These are phyloP conservation scores for Chlorella sp. DNA, from an alignment of 139 green algal genomes.

Conservation along the genomic window DNA sequence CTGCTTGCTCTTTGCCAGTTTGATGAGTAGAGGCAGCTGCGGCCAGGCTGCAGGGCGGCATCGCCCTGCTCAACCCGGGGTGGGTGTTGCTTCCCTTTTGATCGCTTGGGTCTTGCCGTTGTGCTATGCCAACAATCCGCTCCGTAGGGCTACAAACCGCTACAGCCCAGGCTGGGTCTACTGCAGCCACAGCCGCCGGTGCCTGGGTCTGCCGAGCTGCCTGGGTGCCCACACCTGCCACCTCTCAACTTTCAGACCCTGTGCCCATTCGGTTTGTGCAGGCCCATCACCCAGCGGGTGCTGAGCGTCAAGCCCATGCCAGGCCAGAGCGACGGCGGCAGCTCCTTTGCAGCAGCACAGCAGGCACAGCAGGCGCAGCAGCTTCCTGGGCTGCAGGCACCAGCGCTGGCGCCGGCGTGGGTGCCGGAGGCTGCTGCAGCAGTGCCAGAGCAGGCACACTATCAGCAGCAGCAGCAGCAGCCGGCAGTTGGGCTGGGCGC, in stretches of 20 bases:
- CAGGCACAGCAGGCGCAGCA: not conserved
- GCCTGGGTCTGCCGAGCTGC: no score
- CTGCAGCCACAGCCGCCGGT: no score
- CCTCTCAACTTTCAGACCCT: no score
- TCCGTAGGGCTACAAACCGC: not conserved
- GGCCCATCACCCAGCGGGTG: constrained; percentile 17
- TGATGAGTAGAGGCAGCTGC: not conserved
- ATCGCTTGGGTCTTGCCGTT: not conserved
- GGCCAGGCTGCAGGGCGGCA: not conserved
- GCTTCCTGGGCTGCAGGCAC: not conserved
- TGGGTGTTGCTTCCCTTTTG: not conserved
- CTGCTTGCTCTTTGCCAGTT: not conserved
- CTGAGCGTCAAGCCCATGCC: not conserved
- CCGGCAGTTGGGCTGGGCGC: not conserved
- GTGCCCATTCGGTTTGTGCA: not conserved
- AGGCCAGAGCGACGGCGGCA: not conserved
- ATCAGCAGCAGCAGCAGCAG: not conserved
- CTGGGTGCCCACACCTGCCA: no score
- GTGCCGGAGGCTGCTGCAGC: not conserved
- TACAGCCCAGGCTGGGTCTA: no score
- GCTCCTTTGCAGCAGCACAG: not conserved
- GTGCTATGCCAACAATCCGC: not conserved
- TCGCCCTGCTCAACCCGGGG: not conserved
- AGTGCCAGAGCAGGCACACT: not conserved
- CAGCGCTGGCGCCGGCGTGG: not conserved